These are phyloP conservation scores for Lasiosphaeria hispida DNA, from an alignment of 495 filamentous ascomycete species.

Conservation along the genomic window DNA sequence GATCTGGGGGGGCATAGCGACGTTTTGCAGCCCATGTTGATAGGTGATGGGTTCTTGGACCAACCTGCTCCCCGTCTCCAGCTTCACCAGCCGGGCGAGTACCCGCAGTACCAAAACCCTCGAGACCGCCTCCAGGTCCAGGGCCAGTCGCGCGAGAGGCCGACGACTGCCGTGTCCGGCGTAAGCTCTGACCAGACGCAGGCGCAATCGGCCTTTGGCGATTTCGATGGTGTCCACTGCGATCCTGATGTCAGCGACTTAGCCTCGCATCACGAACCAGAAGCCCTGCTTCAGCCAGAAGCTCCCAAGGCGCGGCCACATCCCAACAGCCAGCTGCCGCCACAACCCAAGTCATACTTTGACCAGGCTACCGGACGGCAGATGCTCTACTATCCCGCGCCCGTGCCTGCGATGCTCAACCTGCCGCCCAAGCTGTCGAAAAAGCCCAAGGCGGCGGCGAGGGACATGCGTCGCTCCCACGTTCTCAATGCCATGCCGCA, in stretches of 20 bases:
- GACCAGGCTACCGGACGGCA: conserved; percentile 64
- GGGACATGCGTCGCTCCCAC: conserved; percentile 69
- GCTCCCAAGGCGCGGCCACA: conserved; percentile 17
- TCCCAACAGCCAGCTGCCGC: conserved; percentile 22
- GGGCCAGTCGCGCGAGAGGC: conserved; percentile 23
- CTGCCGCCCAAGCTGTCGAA: conserved; percentile 85
- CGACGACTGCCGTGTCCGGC: conserved; percentile 55
- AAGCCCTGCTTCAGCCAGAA: conserved; percentile 11
- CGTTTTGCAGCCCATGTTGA: conserved; percentile 15
- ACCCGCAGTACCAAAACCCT: conserved; percentile 18
- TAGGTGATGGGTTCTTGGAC: conserved; percentile 6
- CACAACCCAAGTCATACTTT: conserved; percentile 58
- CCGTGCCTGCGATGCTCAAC: conserved; percentile 89
- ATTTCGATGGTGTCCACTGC: conserved; percentile 94
- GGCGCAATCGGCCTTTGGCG: conserved; percentile 62
- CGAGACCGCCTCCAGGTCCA: conserved; percentile 1
- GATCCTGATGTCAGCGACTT: conserved; percentile 45
- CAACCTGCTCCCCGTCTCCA: conserved; percentile 25
- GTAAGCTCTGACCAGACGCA: conserved; percentile 69
- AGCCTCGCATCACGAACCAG: conserved; percentile 18
- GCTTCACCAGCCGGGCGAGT: conserved; percentile 26
- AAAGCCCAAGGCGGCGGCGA: conserved; percentile 53
- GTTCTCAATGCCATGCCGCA: conserved; percentile 49
- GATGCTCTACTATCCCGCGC: conserved; percentile 94
- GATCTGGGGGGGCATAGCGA: conserved; percentile 18